Conservation (phyloP, 1,139 yeast genomes). For the Candida sanyaensis region DNA sequence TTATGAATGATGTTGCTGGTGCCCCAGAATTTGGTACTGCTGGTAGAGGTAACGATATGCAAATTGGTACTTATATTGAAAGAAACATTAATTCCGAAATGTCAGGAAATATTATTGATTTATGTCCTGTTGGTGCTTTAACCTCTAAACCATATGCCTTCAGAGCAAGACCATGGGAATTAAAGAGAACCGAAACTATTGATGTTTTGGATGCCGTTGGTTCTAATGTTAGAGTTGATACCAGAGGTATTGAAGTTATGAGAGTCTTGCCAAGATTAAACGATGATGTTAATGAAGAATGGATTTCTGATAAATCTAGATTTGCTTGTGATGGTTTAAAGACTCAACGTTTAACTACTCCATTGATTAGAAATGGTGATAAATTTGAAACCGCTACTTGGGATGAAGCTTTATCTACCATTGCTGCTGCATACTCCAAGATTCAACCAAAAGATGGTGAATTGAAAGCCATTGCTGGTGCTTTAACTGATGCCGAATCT, state of each 20-base stretch:
- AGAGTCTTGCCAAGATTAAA: constrained; percentile 84
- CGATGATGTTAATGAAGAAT: constrained; percentile 87
- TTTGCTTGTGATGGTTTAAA: constrained; percentile 86
- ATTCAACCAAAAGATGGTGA: constrained; percentile 68
- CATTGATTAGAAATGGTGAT: constrained; percentile 73
- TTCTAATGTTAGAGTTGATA: constrained; percentile 79
- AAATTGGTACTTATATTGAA: constrained; percentile 87
- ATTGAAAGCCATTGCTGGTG: constrained; percentile 81
- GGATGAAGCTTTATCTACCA: constrained; percentile 80
- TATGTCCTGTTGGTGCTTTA: constrained; percentile 92
- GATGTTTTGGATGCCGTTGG: constrained; percentile 88
- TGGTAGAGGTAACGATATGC: constrained; percentile 92
- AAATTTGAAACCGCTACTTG: constrained; percentile 77
- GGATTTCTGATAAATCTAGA: constrained; percentile 89
- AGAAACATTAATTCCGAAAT: constrained; percentile 83
- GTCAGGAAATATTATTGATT: constrained; percentile 85
- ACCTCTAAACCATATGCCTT: constrained; percentile 90
- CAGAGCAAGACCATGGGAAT: constrained; percentile 93
- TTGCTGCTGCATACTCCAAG: constrained; percentile 63
- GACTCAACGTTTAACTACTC: constrained; percentile 84
- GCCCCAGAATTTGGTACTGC: constrained; percentile 89
- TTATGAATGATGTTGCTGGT: constrained; percentile 89
- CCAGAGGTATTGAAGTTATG: constrained; percentile 88
- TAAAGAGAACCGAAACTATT: constrained; percentile 84
- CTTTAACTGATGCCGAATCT: constrained; percentile 80